These are phyloP conservation scores for Thelonectria rubi DNA, from an alignment of 2,329 filamentous ascomycete genomes.

Conservation along the genomic window DNA sequence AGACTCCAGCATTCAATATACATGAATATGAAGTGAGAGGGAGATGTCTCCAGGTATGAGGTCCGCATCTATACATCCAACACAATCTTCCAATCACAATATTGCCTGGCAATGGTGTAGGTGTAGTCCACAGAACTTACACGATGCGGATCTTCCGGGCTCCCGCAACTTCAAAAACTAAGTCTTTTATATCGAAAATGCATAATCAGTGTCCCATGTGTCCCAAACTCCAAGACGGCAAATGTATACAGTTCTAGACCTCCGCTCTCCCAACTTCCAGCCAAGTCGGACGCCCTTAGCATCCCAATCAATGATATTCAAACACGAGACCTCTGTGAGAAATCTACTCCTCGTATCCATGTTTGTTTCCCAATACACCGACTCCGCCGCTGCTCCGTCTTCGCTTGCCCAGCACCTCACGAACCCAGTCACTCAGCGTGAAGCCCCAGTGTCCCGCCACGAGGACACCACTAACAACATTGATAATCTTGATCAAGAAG, in stretches of 20 bases:
- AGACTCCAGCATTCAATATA: too few relatives aligned
- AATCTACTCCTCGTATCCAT: slow-evolving; percentile 44
- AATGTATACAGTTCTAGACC: slow-evolving; percentile 27
- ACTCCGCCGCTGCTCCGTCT: slow-evolving; percentile 56
- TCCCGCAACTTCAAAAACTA: slow-evolving; percentile 9
- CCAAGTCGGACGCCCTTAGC: slow-evolving; percentile 26
- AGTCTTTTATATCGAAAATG: slow-evolving; percentile 21
- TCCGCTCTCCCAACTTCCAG: slow-evolving; percentile 24
- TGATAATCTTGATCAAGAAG: slow-evolving; percentile 84
- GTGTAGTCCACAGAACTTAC: too few relatives aligned
- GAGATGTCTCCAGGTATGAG: too few relatives aligned
- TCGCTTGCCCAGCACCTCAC: slow-evolving; percentile 62
- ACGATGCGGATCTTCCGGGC: neutral
- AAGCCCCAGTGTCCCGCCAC: slow-evolving; percentile 95
- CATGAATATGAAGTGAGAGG: too few relatives aligned
- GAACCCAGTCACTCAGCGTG: slow-evolving; percentile 80
- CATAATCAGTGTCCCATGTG: slow-evolving; percentile 28
- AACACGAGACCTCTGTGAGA: neutral
- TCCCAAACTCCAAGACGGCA: slow-evolving; percentile 37
- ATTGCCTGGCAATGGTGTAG: neutral
- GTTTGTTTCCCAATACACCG: slow-evolving; percentile 61
- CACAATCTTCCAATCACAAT: neutral
- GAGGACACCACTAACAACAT: slow-evolving; percentile 88
- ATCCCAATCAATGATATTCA: slow-evolving; percentile 8
- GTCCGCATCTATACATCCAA: too few relatives aligned